These are phyloP conservation scores for Jackrogersella multiformis DNA, from an alignment of 495 filamentous ascomycete species.

Conservation along the genomic window DNA sequence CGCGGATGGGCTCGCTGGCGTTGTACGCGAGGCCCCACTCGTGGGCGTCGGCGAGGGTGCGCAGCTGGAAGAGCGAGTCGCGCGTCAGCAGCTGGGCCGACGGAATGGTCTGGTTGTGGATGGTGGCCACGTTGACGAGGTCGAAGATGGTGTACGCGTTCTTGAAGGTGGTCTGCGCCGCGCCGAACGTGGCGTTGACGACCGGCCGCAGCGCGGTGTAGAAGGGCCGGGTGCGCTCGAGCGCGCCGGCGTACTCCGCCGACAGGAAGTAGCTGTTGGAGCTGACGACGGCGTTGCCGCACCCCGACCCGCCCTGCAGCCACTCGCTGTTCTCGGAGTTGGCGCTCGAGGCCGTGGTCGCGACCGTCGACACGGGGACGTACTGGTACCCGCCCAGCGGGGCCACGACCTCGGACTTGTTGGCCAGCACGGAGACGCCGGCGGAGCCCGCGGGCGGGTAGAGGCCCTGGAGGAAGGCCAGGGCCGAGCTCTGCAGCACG, in stretches of 20 bases:
- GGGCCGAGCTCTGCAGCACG: slow-evolving; percentile 73
- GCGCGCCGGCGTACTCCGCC: slow-evolving; percentile 60
- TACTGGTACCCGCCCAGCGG: slow-evolving; percentile 82
- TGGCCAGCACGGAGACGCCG: slow-evolving; percentile 63
- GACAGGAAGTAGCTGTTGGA: slow-evolving; percentile 78
- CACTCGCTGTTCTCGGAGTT: slow-evolving; percentile 67
- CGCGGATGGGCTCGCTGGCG: slow-evolving; percentile 52
- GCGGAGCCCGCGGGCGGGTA: slow-evolving; percentile 73
- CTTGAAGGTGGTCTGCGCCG: slow-evolving; percentile 66
- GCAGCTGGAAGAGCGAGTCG: slow-evolving; percentile 64
- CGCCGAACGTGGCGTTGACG: slow-evolving; percentile 66
- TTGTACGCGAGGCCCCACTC: slow-evolving; percentile 72
- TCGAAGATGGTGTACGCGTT: slow-evolving; percentile 82
- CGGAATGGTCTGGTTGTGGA: slow-evolving; percentile 74
- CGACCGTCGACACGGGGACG: slow-evolving; percentile 64
- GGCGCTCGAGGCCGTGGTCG: slow-evolving; percentile 58
- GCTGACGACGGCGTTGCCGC: slow-evolving; percentile 69
- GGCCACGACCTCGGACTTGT: slow-evolving; percentile 63
- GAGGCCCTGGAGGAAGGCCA: slow-evolving; percentile 81
- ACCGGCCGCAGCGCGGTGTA: slow-evolving; percentile 70
- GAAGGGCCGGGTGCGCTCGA: slow-evolving; percentile 66
- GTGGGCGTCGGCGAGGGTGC: slow-evolving; percentile 71
- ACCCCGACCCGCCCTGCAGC: slow-evolving; percentile 67
- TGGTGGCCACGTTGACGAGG: slow-evolving; percentile 73
- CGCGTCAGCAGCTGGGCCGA: slow-evolving; percentile 56